Evolutionary conservation across 495 filamentous ascomycete species (phyloP), one percentile per base, ranked within the genome.

Genomic region (Hypoxylon rickii): DNA sequence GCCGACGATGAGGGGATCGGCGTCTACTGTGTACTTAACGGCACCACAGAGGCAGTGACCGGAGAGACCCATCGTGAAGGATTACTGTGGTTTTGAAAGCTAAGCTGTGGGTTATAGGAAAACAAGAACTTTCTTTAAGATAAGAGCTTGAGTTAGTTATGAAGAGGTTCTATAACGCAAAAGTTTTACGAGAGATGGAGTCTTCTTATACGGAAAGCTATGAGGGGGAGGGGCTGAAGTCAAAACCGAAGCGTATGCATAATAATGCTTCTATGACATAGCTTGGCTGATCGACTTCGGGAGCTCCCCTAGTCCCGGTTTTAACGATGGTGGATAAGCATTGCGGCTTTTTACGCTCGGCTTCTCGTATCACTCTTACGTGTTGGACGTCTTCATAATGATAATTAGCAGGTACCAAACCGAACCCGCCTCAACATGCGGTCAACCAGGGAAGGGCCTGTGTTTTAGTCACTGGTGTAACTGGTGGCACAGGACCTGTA

Each of bases 21-120:
- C 66, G 64, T 81, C 80, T 37, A 74, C 77, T 55, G 71, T 78
- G 78, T 85, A 87, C 50, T 79, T 88, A 72, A 86, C 83, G 56
- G 81, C 78, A 60, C 83, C 82, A 77, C 85, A 88, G 47, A 88
- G 83, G 68, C 85, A 88, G 78, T 88, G 85, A 61, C 85, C 85
- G 39, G 82, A 74, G 58, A 88, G 72, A 80, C 75, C 71, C 85
- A 87, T 87, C 51, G 52, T 84, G 74, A 5, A 38, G 15, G 34
- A 34, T 34, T 34, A 13, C 3, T 34, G 5, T 34, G 6, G 5
- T 6, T 34, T 18, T 12, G 16, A 15, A 5, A 26, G 41, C 16
- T 45, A 45, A 45, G 10, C 20, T 2, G 7, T 34, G 12, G 34
- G 16, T 4, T 29, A 29, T 29, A 29, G 24, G 24, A 29, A 10